These are phyloP conservation scores for Zopfochytrium polystomum DNA, from an alignment of 371 early-diverging fungal species.

Conservation along the genomic window DNA sequence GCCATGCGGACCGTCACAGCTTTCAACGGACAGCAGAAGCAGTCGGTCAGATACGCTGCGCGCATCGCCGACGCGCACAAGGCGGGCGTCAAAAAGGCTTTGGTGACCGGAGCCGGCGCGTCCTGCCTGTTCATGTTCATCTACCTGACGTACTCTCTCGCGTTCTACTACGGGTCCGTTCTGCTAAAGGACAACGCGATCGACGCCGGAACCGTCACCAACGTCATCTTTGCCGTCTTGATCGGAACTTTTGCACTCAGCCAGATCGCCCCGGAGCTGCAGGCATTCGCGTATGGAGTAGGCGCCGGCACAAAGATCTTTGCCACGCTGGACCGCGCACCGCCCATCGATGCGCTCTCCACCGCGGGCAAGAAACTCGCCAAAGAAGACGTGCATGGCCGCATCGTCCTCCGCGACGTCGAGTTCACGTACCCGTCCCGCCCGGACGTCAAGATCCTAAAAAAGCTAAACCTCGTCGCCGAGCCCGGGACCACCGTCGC, in stretches of 20 bases:
- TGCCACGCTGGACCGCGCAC: slow-evolving; percentile 36
- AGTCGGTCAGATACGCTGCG: slow-evolving; percentile 20
- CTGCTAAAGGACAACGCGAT: slow-evolving; percentile 20
- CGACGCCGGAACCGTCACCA: slow-evolving; percentile 25
- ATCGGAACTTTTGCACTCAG: slow-evolving; percentile 44
- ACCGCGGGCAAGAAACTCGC: slow-evolving; percentile 10
- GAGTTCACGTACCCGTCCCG: slow-evolving; percentile 72
- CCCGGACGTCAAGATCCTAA: slow-evolving; percentile 70
- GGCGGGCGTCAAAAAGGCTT: slow-evolving; percentile 22
- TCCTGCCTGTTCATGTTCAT: slow-evolving; percentile 28
- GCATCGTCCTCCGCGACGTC: slow-evolving; percentile 44
- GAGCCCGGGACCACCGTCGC: slow-evolving; percentile 58
- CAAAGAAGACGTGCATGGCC: slow-evolving; percentile 31
- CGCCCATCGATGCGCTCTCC: slow-evolving; percentile 32
- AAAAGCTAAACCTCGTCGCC: slow-evolving; percentile 55
- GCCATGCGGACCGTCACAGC: slow-evolving; percentile 35
- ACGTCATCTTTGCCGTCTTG: slow-evolving; percentile 34
- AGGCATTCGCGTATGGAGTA: slow-evolving; percentile 32
- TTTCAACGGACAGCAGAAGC: slow-evolving; percentile 31
- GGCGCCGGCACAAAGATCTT: slow-evolving; percentile 38
- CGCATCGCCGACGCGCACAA: slow-evolving; percentile 24
- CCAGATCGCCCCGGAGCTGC: slow-evolving; percentile 30
- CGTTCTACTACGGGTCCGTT: slow-evolving; percentile 31
- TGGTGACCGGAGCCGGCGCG: slow-evolving; percentile 24
- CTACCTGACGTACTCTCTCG: slow-evolving; percentile 33